phyloP scores from a whole-genome alignment of 1,284 basidiomycete species.

The Porodaedalea pini region DNA sequence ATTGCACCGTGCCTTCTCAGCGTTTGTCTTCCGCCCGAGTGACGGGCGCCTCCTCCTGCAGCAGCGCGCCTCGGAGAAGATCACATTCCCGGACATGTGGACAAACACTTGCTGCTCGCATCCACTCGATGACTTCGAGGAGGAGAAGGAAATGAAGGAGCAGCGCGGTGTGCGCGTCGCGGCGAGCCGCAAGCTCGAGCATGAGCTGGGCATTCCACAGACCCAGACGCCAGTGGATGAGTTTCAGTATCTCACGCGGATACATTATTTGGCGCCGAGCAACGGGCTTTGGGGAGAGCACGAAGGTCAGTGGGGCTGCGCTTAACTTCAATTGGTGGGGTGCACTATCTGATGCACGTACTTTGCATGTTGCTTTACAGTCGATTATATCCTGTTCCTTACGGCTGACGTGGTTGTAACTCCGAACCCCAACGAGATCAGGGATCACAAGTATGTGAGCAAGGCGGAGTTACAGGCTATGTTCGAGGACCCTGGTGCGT shows the following conservation, averaged over 20 bases:
- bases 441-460: conserved; percentile 88
- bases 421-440: conserved; percentile 90
- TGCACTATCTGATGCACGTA: conserved; percentile 10
- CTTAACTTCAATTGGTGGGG: neutral
- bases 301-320: conserved; percentile 65
- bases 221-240: conserved; percentile 77
- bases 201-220: conserved; percentile 91
- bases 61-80: conserved; percentile 94
- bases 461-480: conserved; percentile 87
- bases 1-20: conserved; percentile 97
- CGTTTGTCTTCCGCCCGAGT: conserved; percentile 92
- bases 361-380: conserved; percentile 40
- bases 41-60: conserved; percentile 96
- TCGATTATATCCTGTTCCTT: conserved; percentile 97
- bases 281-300: conserved; percentile 97
- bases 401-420: conserved; percentile 85
- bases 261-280: conserved; percentile 96
- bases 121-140: conserved; percentile 87
- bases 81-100: conserved; percentile 99
- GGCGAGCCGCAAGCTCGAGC: conserved; percentile 92
- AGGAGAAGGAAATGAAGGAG: conserved; percentile 73
- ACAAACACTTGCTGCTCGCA: conserved; percentile 99
- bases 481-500: conserved; percentile 79
- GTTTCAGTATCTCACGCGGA: conserved; percentile 94
- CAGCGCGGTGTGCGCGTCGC: conserved; percentile 87